Base-by-base conservation (phyloP, 2,329 filamentous ascomycete species). In the Fusarium drepaniforme region DNA sequence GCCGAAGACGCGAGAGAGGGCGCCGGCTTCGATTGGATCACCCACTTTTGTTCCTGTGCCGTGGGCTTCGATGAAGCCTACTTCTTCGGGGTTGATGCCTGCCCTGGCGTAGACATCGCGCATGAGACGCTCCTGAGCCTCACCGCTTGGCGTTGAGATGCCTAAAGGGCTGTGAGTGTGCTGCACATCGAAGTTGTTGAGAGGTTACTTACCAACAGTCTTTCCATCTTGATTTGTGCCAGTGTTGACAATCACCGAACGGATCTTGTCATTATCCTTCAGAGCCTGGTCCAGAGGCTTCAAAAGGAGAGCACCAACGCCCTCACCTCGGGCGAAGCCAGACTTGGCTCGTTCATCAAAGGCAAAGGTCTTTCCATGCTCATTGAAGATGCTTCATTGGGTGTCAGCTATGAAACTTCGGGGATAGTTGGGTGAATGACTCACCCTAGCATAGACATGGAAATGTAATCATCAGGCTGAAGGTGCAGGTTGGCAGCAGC, bases 371-470 rank as follows among this genome's bases (percentile, higher is more conserved):
- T 67, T 72, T n/a, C 70, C 70, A 49, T 58, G 51, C 9, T 66
- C 64, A 40, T 72, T 72, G 40, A 67, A 72, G 53, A 72, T 70
- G 5, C 70, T 72, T 28, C 7, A 18, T 28, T 1, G 23, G 6
- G 8, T 18, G 4, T 49, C 16, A 49, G 44, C 44, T 49, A 49
- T 11, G 2, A 25, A 25, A 16, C 13, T 0, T 49, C 9, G 8
- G 3, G 21, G 8, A 25, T 9, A 15, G 4, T 16, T 25, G 2
- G 44, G 7, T 18, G 8, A 49, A 5, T 49, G n/a, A 51, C 76
- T 70, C 38, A 81, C 79, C 79, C 79, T 4, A 80, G 56, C 74
- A 79, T 78, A 6, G 80, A 81, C 80, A 82, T 80, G 64, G 79
- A 79, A 4, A 79, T 64, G 49, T 77, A 72, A 33, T 79, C 75